phyloP scores from a whole-genome alignment of 2,329 filamentous ascomycete genomes.

The Claviceps sp. region DNA sequence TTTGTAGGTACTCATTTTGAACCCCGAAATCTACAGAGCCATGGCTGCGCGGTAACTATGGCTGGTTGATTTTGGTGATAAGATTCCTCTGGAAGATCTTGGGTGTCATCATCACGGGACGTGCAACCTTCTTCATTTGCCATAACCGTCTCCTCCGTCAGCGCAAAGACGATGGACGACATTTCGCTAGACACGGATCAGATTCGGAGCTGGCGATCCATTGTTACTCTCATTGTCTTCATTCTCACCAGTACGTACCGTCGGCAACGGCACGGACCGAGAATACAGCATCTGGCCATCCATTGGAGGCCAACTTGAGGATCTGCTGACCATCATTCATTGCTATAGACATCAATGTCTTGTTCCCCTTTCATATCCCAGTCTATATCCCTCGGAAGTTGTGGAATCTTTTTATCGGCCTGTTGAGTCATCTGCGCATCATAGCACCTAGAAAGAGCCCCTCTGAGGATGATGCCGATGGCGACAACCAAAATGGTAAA shows the following conservation, averaged over 20 bases:
- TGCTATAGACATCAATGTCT: conserved; percentile 49
- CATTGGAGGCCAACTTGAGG: background rate
- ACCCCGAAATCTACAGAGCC: no score
- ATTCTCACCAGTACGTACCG: conserved; percentile 45
- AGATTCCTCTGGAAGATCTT: no score
- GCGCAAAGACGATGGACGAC: conserved; percentile 4
- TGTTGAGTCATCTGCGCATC: conserved; percentile 29
- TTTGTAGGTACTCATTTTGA: background rate
- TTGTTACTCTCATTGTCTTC: conserved; percentile 57
- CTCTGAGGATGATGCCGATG: conserved; percentile 11
- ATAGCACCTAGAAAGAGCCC: conserved; percentile 28
- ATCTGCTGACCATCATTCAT: background rate
- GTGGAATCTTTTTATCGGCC: conserved; percentile 29
- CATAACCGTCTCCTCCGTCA: background rate
- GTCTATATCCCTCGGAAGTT: conserved; percentile 42
- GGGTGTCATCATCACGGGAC: no score
- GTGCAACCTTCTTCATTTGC: background rate
- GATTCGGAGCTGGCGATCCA: conserved; percentile 55
- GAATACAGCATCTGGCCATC: background rate
- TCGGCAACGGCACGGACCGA: conserved; percentile 21
- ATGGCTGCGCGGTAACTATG: background rate
- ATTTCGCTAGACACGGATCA: conserved; percentile 11
- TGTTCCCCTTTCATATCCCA: conserved; percentile 56
- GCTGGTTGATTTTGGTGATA: background rate
- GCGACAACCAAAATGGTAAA: conserved; percentile 15